Evolutionary conservation across 2,329 filamentous ascomycete genomes (phyloP).

Genomic region (Dactylellina cionopaga): DNA sequence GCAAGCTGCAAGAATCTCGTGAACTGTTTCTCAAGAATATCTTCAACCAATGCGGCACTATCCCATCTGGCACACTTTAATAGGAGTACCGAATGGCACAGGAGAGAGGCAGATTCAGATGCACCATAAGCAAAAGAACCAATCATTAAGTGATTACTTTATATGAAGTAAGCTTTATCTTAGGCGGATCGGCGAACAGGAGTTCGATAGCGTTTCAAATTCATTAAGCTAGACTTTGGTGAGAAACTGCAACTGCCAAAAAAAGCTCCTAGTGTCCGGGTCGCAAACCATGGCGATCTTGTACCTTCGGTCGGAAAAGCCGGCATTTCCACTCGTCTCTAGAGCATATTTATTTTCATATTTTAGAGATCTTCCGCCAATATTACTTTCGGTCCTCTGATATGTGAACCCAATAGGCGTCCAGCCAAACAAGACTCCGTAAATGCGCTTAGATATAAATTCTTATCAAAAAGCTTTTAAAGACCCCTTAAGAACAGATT

Average conservation of each 20-base stretch:
- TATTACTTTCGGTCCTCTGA: not conserved
- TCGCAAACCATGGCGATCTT: not conserved
- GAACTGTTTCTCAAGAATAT: not conserved
- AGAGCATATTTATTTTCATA: not conserved
- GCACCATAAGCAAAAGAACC: not conserved
- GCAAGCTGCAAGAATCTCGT: not conserved
- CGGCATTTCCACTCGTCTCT: slow-evolving; percentile 37
- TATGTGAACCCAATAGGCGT: too few relatives aligned
- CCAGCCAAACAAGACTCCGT: too few relatives aligned
- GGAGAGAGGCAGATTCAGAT: not conserved
- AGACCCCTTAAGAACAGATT: slow-evolving; percentile 14
- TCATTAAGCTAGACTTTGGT: slow-evolving; percentile 8
- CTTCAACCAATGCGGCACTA: slow-evolving; percentile 28
- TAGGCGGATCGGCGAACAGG: slow-evolving; percentile 29
- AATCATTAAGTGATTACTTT: slow-evolving; percentile 8
- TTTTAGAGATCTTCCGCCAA: slow-evolving; percentile 16
- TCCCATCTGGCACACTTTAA: slow-evolving; percentile 1
- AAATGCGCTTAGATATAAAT: too few relatives aligned
- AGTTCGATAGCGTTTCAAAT: slow-evolving; percentile 36
- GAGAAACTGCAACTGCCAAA: slow-evolving; percentile 15
- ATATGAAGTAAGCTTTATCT: not conserved
- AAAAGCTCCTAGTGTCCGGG: slow-evolving; percentile 14
- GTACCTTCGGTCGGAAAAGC: slow-evolving; percentile 27
- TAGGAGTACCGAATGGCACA: not conserved
- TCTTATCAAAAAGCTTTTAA: too few relatives aligned